phyloP scores from a whole-genome alignment of 768 basidiomycete species.

The Lactifluus piperatus region DNA sequence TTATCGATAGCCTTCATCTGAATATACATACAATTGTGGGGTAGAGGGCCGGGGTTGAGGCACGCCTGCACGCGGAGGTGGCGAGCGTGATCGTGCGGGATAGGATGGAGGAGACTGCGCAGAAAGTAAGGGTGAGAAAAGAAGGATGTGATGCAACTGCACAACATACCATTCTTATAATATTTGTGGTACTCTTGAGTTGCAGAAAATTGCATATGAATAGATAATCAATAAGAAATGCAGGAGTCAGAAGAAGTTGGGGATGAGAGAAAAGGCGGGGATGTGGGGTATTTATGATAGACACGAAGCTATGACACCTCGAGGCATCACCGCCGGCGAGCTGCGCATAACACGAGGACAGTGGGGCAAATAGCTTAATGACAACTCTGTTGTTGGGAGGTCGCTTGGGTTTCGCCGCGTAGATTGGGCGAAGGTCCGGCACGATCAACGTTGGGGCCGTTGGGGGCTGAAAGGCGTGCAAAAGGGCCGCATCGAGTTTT shows the following conservation, averaged over 20 bases:
- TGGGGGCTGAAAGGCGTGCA: background rate
- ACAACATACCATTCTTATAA: conserved; percentile 6
- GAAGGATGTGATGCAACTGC: background rate
- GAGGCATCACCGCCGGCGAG: background rate
- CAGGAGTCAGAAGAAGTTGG: background rate
- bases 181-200: background rate
- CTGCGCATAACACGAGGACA: background rate
- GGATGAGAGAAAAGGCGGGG: background rate
- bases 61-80: conserved; percentile 4
- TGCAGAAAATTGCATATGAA: conserved; percentile 2
- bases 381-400: background rate
- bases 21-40: conserved; percentile 6
- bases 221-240: background rate
- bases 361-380: background rate
- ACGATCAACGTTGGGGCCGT: background rate
- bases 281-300: background rate
- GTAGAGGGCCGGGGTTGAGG: background rate
- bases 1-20: background rate
- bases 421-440: background rate
- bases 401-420: background rate
- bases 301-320: background rate
- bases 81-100: conserved; percentile 7
- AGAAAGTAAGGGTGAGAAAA: background rate
- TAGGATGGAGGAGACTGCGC: conserved; percentile 3
- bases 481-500: background rate